Percentiles rank a stretch among this genome's conserved stretches.
Evolutionary conservation across 129 eudicot genomes (phyloP).

Genomic region (Kitagawia praeruptora): DNA sequence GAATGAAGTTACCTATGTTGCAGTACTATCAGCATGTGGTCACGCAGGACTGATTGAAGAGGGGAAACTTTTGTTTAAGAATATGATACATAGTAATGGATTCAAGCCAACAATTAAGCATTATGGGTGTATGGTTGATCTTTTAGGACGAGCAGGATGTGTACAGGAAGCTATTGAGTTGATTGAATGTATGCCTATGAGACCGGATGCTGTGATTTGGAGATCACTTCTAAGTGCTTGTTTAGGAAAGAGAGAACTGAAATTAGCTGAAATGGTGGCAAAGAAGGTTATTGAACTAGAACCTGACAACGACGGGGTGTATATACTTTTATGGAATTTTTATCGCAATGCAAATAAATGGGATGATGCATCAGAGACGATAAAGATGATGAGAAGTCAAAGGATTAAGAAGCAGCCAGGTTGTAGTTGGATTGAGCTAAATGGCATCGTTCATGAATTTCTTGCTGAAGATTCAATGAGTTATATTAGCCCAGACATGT

Average conservation of each 20-base stretch:
- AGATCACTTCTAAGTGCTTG: conserved; percentile 52
- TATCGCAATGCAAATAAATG: conserved; percentile 36
- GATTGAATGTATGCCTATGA: conserved; percentile 47
- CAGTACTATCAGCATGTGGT: conserved; percentile 56
- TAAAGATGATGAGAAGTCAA: conserved; percentile 46
- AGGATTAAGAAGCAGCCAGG: conserved; percentile 64
- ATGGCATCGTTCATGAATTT: conserved; percentile 60
- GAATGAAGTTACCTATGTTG: conserved; percentile 42
- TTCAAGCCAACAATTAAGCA: conserved; percentile 41
- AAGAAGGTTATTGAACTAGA: conserved; percentile 50
- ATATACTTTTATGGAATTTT: conserved; percentile 46
- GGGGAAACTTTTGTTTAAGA: conserved; percentile 32
- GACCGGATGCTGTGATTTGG: conserved; percentile 75
- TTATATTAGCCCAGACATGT: conserved; percentile 9
- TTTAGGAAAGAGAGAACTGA: conserved; percentile 30
- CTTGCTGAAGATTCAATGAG: conserved; percentile 31
- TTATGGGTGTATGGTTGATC: conserved; percentile 69
- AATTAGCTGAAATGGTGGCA: conserved; percentile 49
- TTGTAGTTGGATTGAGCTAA: conserved; percentile 70
- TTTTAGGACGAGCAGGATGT: conserved; percentile 46
- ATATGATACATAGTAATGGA: conserved; percentile 21
- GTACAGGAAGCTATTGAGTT: conserved; percentile 41
- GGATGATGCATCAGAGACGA: conserved; percentile 49
- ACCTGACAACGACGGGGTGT: conserved; percentile 52
- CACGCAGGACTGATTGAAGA: conserved; percentile 50